Base-by-base conservation (phyloP, 805 yeast species). In the Priceomyces melissophilus region DNA sequence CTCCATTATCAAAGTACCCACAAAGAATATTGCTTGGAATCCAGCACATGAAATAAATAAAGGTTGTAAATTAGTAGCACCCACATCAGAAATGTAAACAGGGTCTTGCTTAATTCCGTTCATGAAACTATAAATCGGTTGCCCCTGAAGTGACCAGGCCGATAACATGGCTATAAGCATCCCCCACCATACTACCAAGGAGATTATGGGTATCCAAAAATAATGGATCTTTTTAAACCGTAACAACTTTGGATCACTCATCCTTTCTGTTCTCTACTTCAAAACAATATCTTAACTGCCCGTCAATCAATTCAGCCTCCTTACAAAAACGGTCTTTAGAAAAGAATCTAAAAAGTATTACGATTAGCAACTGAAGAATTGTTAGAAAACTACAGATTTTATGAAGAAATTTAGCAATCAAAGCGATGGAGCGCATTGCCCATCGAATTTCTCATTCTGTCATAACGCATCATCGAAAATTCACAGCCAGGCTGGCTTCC, bases 21-120 rank as follows among this genome's bases (percentile, higher is more conserved):
- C 78, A 48, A 79, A 86, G 50, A 86, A 80, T 3, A 86, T 64
- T 10, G 89, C 95, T 64, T 88, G 96, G 57, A 81, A 72, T 0
- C 82, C 87, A 1, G 87, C 71, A 52, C 95, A 82, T 12, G 84
- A 65, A 30, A 90, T 87, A 61, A 91, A 91, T 14, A 90, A 62
- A 1, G 96, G 95, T 58, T 89, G 85, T 37, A 88, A 66, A 50
- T 81, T 82, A 8, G 96, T 85, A 8, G 97, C 96, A 3, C 91
- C 96, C 38, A 90, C 77, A 54, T 90, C 87, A 3, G 95, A 84
- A 37, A 91, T 78, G 62, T 84, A 91, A 2, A 87, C 82, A 30
- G 82, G 76, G 28, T 63, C 53, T 48, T 71, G 79, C 3, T 63
- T 45, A 1, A 57, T 40, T 28, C 64, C 63, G 1, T 41, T 47